These are phyloP conservation scores for Lachnellula cervina DNA, from an alignment of 2,329 filamentous ascomycete species.

Conservation along the genomic window DNA sequence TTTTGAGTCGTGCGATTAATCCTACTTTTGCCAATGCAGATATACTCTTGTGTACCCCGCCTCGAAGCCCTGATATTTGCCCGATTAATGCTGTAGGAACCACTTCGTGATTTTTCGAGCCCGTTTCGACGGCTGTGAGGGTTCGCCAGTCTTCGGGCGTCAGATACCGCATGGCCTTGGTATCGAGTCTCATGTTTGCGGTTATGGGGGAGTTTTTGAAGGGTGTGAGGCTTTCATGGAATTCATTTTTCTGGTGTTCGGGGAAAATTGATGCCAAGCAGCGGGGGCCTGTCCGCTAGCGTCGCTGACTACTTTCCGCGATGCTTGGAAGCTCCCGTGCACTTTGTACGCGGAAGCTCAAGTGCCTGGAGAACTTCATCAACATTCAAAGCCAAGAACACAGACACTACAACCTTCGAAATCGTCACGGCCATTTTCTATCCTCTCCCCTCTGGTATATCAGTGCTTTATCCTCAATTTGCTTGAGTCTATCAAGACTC, in stretches of 20 bases:
- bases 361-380: constrained; percentile 24
- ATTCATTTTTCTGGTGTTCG: constrained; percentile 20
- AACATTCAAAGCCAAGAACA: constrained; percentile 19
- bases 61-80: constrained; percentile 74
- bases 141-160: constrained; percentile 92
- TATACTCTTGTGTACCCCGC: constrained; percentile 81
- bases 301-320: too few relatives aligned
- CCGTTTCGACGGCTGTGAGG: constrained; percentile 86
- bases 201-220: constrained; percentile 6
- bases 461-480: background rate
- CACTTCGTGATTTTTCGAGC: constrained; percentile 94
- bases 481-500: constrained; percentile 4
- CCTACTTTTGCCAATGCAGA: constrained; percentile 87
- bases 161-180: constrained; percentile 88
- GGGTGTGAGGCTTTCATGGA: background rate
- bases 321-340: background rate
- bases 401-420: constrained; percentile 27
- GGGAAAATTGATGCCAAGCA: constrained; percentile 7
- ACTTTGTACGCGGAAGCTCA: constrained; percentile 30
- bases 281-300: background rate
- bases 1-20: constrained; percentile 87
- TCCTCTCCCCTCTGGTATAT: background rate
- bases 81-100: constrained; percentile 88
- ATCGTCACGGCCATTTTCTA: constrained; percentile 1
- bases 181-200: constrained; percentile 81